Evolutionary conservation across 306 rosid species (phyloP).

Genomic region (Fagus crenata): DNA sequence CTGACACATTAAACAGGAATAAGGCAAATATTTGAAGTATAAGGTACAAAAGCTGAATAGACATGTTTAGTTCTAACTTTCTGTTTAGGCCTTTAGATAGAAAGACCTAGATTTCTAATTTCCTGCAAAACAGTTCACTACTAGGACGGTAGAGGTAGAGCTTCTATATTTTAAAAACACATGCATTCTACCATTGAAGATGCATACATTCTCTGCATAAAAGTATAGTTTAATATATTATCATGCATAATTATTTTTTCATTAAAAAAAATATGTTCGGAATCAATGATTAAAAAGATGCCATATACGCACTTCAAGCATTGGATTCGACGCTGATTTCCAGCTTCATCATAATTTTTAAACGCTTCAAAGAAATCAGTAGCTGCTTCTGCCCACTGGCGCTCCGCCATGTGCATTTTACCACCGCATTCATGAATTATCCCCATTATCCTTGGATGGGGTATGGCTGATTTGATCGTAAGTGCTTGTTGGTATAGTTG

Average conservation of each 20-base stretch:
- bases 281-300: constrained; percentile 22
- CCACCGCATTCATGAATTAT: constrained; percentile 98
- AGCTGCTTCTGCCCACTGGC: constrained; percentile 99
- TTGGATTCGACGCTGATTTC: constrained; percentile 96
- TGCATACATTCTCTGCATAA: no score
- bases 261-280: constrained; percentile 6
- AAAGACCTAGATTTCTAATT: not conserved
- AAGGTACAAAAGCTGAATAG: constrained; percentile 4
- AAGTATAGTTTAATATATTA: no score
- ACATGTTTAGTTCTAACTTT: constrained; percentile 12
- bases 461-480: constrained; percentile 95
- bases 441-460: constrained; percentile 99
- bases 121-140: not conserved
- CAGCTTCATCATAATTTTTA: constrained; percentile 95
- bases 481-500: constrained; percentile 98
- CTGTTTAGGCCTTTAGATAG: not conserved
- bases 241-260: not conserved
- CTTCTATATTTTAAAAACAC: no score
- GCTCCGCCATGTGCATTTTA: constrained; percentile 99
- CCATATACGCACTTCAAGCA: constrained; percentile 71
- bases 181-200: no score
- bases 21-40: not conserved
- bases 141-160: not conserved
- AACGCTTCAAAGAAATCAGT: constrained; percentile 98
- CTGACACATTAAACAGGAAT: constrained; percentile 41